Evolutionary conservation across 1,139 yeast species (phyloP).

Genomic region (Sugiyamaella pinicola): DNA sequence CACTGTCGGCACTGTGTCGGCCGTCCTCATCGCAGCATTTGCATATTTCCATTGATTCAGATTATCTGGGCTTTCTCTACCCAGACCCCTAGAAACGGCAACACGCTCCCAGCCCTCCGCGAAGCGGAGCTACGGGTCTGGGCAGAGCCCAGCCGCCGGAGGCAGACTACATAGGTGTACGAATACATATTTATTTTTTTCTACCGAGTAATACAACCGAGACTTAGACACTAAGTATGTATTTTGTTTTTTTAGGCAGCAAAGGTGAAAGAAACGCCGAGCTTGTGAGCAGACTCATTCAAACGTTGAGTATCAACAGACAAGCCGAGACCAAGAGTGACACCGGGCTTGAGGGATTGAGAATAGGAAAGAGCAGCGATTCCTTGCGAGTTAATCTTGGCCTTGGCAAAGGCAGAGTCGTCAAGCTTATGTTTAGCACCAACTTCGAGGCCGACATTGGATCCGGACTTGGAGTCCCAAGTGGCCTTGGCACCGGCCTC

Average conservation of each 20-base stretch:
- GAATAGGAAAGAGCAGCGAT: slow-evolving; percentile 92
- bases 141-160: too few species aligned
- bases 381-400: slow-evolving; percentile 96
- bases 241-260: too few species aligned
- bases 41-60: slow-evolving; percentile 14
- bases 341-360: slow-evolving; percentile 96
- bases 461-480: slow-evolving; percentile 84
- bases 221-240: too few species aligned
- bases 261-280: slow-evolving; percentile 92
- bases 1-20: slow-evolving; percentile 8
- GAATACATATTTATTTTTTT: slow-evolving; percentile 8
- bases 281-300: slow-evolving; percentile 97
- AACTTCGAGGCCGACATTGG: slow-evolving; percentile 77
- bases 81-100: too few species aligned
- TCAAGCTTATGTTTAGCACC: slow-evolving; percentile 95
- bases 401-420: slow-evolving; percentile 86
- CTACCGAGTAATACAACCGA: background rate
- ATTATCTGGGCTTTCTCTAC: too few species aligned
- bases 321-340: slow-evolving; percentile 95
- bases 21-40: background rate
- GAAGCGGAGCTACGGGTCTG: too few species aligned
- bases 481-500: slow-evolving; percentile 99
- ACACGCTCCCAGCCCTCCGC: too few species aligned
- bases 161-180: too few species aligned
- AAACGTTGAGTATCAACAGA: slow-evolving; percentile 95